Evolutionary conservation across 1,284 basidiomycete genomes (phyloP).

Genomic region (Ustilago esculenta): DNA sequence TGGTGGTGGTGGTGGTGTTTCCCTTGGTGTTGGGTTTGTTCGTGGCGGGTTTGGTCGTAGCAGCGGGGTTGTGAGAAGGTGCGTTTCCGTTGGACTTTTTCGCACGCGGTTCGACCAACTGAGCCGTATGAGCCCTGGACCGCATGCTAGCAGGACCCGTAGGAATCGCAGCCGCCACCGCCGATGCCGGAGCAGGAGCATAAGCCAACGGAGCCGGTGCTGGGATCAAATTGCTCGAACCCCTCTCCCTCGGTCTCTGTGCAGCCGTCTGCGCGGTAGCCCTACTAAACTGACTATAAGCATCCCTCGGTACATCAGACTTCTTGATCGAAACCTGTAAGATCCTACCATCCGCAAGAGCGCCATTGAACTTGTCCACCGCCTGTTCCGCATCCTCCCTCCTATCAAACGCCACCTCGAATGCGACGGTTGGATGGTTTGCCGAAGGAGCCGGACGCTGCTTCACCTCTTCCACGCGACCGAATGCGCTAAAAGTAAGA

Average conservation of each 20-base stretch:
- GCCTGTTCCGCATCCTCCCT: constrained; percentile 50
- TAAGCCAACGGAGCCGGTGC: constrained; percentile 40
- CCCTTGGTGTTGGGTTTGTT: constrained; percentile 6
- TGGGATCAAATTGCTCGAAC: constrained; percentile 26
- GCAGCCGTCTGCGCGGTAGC: constrained; percentile 38
- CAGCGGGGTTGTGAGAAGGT: not conserved
- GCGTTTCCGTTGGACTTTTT: constrained; percentile 22
- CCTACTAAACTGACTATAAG: constrained; percentile 35
- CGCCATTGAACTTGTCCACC: constrained; percentile 60
- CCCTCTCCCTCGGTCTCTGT: constrained; percentile 36
- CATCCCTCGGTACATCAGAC: constrained; percentile 31
- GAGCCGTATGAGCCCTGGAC: constrained; percentile 17
- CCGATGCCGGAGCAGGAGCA: constrained; percentile 32
- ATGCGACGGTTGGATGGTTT: constrained; percentile 57
- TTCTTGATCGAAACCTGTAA: constrained; percentile 55
- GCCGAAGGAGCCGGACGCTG: constrained; percentile 47
- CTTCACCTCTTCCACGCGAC: constrained; percentile 53
- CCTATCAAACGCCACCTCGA: constrained; percentile 58
- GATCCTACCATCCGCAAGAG: constrained; percentile 62
- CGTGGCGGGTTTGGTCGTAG: not conserved
- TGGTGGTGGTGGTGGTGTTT: not conserved
- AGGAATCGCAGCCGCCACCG: constrained; percentile 36
- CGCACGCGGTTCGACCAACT: constrained; percentile 34
- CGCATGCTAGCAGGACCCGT: constrained; percentile 46
- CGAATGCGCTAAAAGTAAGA: constrained; percentile 61